Base-by-base conservation (phyloP, 371 early-diverging fungal genomes). In the Rhizopus delemar region DNA sequence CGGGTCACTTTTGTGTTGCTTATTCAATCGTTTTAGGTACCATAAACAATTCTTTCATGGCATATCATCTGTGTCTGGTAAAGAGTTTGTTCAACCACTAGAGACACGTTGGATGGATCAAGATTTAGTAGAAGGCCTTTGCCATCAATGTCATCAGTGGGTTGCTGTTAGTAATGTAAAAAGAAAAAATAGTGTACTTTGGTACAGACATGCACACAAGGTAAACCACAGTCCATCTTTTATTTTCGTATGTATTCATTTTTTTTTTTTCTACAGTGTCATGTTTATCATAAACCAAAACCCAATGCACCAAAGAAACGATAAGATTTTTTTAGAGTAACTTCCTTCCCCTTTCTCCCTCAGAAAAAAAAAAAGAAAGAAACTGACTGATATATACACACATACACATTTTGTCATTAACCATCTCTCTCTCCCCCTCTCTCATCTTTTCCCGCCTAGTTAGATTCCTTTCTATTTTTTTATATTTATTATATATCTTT, bases 31-130 rank as follows among this genome's bases (percentile, higher is more conserved):
- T 34, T 29, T 38, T 15, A 87, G 88, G 88, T 95, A 95, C 63
- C 96, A 95, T 77, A 95, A 91, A 74, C 94, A 95, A 71, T 94
- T 93, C 69, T 87, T 80, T 56, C 84, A 95, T 61, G 96, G 96
- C 36, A 92, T 95, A 12, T 94, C 93, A 12, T 91, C 93, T 0
- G 88, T 91, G 0, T 90, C 95, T 29, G 93, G 95, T 28, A 78
- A 83, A 59, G 82, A 86, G 22, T 95, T 95, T 68, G 71, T 84
- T 9, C 78, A 83, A 33, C 95, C 95, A 4, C 29, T 92, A 15
- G 84, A 90, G 56, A 88, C 85, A 6, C 85, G 92, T 9, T 85
- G 84, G 70, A 85, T 78, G 33, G 82, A 85, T 41, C 76, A 69
- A 63, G 84, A 82, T 53, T 66, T 88, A 15, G 80, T 91, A 39